Evolutionary conservation across 225 moss, liverwort and hornwort genomes (phyloP).

Genomic region (Bryoerythrophyllum caledonicum): DNA sequence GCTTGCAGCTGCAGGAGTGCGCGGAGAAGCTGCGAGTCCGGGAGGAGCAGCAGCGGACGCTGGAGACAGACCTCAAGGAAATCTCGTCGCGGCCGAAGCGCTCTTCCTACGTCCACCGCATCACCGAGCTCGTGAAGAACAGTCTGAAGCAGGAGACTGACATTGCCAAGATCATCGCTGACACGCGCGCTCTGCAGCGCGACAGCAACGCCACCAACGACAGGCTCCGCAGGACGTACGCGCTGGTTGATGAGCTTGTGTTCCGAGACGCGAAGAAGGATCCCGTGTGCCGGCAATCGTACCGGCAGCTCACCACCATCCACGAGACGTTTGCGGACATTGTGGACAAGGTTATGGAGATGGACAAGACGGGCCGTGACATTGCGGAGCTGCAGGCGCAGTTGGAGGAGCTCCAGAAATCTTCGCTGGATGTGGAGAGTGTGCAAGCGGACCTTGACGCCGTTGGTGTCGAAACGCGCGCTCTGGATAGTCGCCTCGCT

Average conservation of each 20-base stretch:
- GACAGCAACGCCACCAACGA: conserved; percentile 89
- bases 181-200: conserved; percentile 86
- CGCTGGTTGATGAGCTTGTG: conserved; percentile 88
- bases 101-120: conserved; percentile 78
- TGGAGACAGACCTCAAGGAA: conserved; percentile 45
- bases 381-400: conserved; percentile 90
- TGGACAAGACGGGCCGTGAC: conserved; percentile 93
- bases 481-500: conserved; percentile 66
- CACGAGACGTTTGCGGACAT: conserved; percentile 88
- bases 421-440: conserved; percentile 71
- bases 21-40: conserved; percentile 45
- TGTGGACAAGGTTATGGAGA: conserved; percentile 88
- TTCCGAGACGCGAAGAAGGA: conserved; percentile 99
- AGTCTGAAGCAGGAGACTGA: conserved; percentile 98
- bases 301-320: conserved; percentile 73
- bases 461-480: conserved; percentile 68
- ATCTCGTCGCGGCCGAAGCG: conserved; percentile 61
- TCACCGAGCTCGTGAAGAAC: conserved; percentile 95
- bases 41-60: conserved; percentile 47
- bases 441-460: conserved; percentile 89
- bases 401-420: conserved; percentile 84
- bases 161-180: conserved; percentile 80
- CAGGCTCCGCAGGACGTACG: conserved; percentile 83
- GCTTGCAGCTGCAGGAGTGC: conserved; percentile 38
- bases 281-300: conserved; percentile 86